Percentiles rank a stretch among this genome's conserved stretches.
These are phyloP conservation scores for Saussurea involucrata DNA, from an alignment of 129 eudicot genomes.

Conservation along the genomic window DNA sequence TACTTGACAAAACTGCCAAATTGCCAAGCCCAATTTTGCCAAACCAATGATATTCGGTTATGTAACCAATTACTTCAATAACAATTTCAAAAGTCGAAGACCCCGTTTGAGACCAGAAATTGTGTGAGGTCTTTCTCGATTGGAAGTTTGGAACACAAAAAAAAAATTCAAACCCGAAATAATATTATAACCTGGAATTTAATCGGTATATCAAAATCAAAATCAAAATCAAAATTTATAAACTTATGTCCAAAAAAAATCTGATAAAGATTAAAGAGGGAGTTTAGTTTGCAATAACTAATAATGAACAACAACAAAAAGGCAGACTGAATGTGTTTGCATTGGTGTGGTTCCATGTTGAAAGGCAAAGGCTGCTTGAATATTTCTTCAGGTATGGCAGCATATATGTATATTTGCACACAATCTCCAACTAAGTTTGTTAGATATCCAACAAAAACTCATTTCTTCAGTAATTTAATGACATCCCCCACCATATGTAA, in stretches of 20 bases:
- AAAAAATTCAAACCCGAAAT: too few species aligned
- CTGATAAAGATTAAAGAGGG: neutral
- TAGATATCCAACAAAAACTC: slow-evolving; percentile 18
- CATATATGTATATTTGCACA: neutral
- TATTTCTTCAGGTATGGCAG: neutral
- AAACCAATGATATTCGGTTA: too few species aligned
- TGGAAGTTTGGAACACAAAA: too few species aligned
- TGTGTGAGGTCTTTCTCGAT: too few species aligned
- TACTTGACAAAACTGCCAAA: too few species aligned
- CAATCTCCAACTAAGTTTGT: neutral
- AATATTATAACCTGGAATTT: too few species aligned
- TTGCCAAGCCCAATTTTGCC: too few species aligned
- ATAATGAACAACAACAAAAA: neutral
- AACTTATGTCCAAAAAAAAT: neutral
- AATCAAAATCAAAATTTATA: too few species aligned
- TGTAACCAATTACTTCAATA: too few species aligned
- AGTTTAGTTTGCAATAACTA: neutral
- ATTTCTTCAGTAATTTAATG: slow-evolving; percentile 72
- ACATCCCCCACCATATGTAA: slow-evolving; percentile 92
- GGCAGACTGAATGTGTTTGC: neutral
- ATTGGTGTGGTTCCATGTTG: neutral
- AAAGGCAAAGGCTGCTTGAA: neutral
- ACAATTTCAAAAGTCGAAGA: too few species aligned
- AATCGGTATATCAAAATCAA: too few species aligned
- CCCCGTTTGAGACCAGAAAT: too few species aligned